These are phyloP conservation scores for Endothia cerciana DNA, from an alignment of 2,329 filamentous ascomycete species.

Conservation along the genomic window DNA sequence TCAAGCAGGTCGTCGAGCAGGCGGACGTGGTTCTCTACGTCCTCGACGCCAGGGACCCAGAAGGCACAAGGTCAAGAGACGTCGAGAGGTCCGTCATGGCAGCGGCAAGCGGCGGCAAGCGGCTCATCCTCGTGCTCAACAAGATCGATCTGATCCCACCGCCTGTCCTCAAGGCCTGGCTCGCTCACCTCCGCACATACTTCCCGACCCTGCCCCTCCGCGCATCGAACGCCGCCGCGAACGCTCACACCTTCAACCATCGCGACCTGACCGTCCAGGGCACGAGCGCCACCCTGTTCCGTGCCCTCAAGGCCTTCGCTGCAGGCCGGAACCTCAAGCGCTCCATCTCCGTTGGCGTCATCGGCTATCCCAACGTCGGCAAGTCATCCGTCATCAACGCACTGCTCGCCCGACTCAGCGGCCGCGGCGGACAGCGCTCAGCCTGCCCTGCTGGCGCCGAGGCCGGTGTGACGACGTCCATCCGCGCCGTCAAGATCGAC, in stretches of 20 bases:
- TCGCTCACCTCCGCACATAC: conserved; percentile 80
- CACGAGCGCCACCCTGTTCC: conserved; percentile 84
- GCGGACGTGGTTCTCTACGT: conserved; percentile 93
- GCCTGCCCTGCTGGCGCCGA: conserved; percentile 89
- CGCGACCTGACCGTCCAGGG: conserved; percentile 84
- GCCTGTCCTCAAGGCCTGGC: conserved; percentile 81
- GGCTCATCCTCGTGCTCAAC: conserved; percentile 89
- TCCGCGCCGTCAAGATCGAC: conserved; percentile 91
- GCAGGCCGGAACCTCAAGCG: conserved; percentile 84
- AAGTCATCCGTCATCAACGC: conserved; percentile 98
- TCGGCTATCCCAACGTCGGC: conserved; percentile 94
- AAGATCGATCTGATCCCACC: conserved; percentile 92
- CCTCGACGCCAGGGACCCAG: conserved; percentile 87
- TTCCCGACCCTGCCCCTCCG: conserved; percentile 91
- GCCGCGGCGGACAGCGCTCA: conserved; percentile 60
- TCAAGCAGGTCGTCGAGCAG: conserved; percentile 88
- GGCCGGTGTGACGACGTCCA: conserved; percentile 86
- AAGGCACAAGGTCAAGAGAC: conserved; percentile 87
- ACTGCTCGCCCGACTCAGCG: conserved; percentile 75
- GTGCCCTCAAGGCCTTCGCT: conserved; percentile 86
- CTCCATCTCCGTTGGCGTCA: conserved; percentile 87
- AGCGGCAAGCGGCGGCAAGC: conserved; percentile 80
- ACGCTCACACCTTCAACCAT: conserved; percentile 91
- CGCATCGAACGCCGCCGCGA: conserved; percentile 79
- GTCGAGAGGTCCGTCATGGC: conserved; percentile 91